Percentiles rank a stretch among this genome's conserved stretches.
These are phyloP conservation scores for Salix suchowensis DNA, from an alignment of 345 rosid genomes.

Conservation along the genomic window DNA sequence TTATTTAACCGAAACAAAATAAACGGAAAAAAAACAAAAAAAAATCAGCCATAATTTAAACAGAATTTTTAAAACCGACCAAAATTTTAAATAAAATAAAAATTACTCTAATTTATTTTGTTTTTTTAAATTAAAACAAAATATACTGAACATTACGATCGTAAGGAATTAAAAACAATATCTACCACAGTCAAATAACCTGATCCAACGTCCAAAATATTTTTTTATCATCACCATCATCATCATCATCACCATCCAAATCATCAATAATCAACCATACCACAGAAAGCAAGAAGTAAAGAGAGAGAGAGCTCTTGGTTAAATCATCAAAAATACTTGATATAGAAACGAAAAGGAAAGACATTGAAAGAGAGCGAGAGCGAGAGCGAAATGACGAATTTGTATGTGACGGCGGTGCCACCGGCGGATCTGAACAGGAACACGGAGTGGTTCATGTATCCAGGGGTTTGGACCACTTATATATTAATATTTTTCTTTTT, in stretches of 20 bases:
- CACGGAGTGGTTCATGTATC: constrained; percentile 91
- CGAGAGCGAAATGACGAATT: constrained; percentile 26
- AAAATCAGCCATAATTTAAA: no score
- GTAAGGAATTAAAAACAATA: no score
- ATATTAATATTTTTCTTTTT: constrained; percentile 64
- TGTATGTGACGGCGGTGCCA: constrained; percentile 68
- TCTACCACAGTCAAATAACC: no score
- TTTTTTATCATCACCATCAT: no score
- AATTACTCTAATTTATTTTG: no score
- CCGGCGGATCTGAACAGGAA: constrained; percentile 83
- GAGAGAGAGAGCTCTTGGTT: not conserved
- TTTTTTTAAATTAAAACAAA: no score
- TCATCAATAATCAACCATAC: not conserved
- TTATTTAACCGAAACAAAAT: no score
- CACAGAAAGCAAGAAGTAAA: not conserved
- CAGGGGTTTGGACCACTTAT: constrained; percentile 82
- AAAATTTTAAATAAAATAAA: no score
- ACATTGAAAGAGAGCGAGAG: not conserved
- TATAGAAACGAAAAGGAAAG: not conserved
- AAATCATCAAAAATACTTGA: not conserved
- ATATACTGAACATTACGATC: no score
- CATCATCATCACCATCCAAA: not conserved
- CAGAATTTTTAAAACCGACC: no score
- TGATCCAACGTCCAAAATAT: no score
- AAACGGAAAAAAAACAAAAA: no score